phyloP scores from a whole-genome alignment of 2,329 filamentous ascomycete genomes.

The Plectosphaerella plurivora region DNA sequence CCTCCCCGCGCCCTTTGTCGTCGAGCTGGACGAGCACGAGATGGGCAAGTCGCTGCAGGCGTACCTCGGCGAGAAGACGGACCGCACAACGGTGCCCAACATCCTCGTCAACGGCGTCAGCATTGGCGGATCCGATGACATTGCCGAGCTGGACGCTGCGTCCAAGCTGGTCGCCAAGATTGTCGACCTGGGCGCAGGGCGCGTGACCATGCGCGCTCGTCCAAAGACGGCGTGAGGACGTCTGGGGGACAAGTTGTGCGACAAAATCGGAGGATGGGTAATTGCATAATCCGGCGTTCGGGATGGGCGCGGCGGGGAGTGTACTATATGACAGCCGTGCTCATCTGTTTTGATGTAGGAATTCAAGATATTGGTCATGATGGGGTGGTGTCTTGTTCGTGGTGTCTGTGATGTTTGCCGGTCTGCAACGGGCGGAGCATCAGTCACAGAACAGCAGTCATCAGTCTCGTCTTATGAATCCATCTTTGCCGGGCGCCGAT shows the following conservation, averaged over 20 bases:
- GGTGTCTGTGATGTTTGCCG: no score
- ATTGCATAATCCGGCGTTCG: no score
- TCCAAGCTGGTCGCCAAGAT: slow-evolving; percentile 69
- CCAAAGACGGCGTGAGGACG: no score
- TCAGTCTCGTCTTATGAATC: not conserved
- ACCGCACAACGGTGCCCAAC: slow-evolving; percentile 85
- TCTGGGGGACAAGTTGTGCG: no score
- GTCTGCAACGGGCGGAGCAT: no score
- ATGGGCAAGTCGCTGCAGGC: slow-evolving; percentile 71
- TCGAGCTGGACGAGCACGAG: slow-evolving; percentile 82
- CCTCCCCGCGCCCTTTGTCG: slow-evolving; percentile 75
- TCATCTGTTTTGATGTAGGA: not conserved
- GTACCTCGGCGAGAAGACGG: slow-evolving; percentile 67
- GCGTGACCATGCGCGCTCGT: slow-evolving; percentile 35
- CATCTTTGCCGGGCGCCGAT: not conserved
- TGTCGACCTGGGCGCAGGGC: slow-evolving; percentile 67
- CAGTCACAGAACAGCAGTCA: no score
- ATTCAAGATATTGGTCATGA: not conserved
- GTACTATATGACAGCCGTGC: not conserved
- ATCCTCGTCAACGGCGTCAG: slow-evolving; percentile 82
- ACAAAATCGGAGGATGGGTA: no score
- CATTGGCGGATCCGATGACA: slow-evolving; percentile 86
- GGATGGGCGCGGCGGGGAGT: no score
- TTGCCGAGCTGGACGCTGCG: slow-evolving; percentile 64
- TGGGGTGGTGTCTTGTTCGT: no score